A percentile compares a stretch with the other conserved stretches of the same genome.
Conservation (phyloP, 1,284 basidiomycete species). For the Ustilago crameri region DNA sequence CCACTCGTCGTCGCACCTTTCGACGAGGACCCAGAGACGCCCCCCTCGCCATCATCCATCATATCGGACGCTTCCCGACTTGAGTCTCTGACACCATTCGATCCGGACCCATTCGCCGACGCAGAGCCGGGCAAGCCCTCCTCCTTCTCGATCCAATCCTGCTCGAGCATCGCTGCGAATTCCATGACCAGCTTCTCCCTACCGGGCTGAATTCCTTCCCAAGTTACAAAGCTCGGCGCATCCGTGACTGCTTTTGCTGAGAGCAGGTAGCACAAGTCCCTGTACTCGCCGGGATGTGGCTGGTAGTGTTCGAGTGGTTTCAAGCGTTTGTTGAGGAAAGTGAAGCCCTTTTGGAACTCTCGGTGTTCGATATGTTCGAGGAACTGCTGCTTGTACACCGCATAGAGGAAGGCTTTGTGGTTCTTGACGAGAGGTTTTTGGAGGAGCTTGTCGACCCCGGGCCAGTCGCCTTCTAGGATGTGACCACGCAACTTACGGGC, state of each 20-base stretch:
- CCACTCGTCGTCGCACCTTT: conserved; percentile 17
- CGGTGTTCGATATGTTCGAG: conserved; percentile 71
- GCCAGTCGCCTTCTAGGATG: conserved; percentile 71
- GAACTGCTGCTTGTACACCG: conserved; percentile 69
- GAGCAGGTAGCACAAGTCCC: conserved; percentile 71
- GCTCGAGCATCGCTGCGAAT: conserved; percentile 60
- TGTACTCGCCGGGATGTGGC: conserved; percentile 71
- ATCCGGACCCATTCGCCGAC: background rate
- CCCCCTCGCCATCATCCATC: conserved; percentile 38
- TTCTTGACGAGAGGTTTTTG: conserved; percentile 69
- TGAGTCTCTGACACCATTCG: background rate
- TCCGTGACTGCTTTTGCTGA: conserved; percentile 70
- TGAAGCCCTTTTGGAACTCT: conserved; percentile 70
- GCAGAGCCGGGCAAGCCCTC: conserved; percentile 35
- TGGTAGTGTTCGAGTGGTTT: conserved; percentile 72
- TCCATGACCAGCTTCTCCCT: conserved; percentile 69
- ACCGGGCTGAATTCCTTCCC: conserved; percentile 70
- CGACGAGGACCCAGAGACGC: conserved; percentile 5
- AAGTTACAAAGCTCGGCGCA: conserved; percentile 70
- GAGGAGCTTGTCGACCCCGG: conserved; percentile 69
- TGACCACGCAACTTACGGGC: conserved; percentile 69
- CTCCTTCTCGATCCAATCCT: conserved; percentile 59
- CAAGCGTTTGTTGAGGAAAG: conserved; percentile 71
- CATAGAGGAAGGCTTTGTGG: conserved; percentile 71
- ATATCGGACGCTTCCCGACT: conserved; percentile 20